phyloP scores from a whole-genome alignment of 2,329 filamentous ascomycete species.

The Botrytis hyacinthi region DNA sequence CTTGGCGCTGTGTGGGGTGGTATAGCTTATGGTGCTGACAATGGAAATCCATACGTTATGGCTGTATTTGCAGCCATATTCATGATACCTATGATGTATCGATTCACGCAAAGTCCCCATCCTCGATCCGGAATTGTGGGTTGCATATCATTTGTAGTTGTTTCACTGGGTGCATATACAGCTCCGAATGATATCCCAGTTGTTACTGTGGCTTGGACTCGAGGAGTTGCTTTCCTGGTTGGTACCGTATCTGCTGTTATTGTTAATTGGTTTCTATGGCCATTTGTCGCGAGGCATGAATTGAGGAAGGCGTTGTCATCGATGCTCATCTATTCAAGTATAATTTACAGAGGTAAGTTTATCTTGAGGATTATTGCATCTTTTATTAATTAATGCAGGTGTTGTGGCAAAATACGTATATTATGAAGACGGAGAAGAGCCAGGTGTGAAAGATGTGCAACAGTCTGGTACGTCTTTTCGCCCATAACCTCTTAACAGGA shows the following conservation, averaged over 20 bases:
- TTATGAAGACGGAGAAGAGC: slow-evolving; percentile 53
- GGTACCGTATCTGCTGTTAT: slow-evolving; percentile 54
- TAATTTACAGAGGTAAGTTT: slow-evolving; percentile 48
- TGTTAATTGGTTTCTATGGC: slow-evolving; percentile 60
- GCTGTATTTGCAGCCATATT: slow-evolving; percentile 54
- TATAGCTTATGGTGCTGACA: slow-evolving; percentile 49
- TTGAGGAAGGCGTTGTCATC: slow-evolving; percentile 53
- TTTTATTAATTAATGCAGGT: slow-evolving; percentile 23
- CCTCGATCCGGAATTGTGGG: slow-evolving; percentile 58
- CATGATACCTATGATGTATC: slow-evolving; percentile 59
- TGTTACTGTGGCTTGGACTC: slow-evolving; percentile 45
- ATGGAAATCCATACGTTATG: slow-evolving; percentile 55
- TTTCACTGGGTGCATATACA: slow-evolving; percentile 46
- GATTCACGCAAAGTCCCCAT: slow-evolving; percentile 54
- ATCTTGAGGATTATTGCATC: background rate
- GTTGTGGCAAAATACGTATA: slow-evolving; percentile 58
- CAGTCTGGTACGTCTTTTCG: slow-evolving; percentile 41
- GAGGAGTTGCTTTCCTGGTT: slow-evolving; percentile 51
- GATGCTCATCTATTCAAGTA: slow-evolving; percentile 57
- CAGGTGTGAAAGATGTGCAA: slow-evolving; percentile 50
- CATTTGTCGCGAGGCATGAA: slow-evolving; percentile 59
- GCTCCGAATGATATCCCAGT: slow-evolving; percentile 38
- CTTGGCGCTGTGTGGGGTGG: slow-evolving; percentile 56
- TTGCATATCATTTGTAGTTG: slow-evolving; percentile 55
- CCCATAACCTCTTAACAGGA: background rate